Evolutionary conservation across 2,329 filamentous ascomycete species (phyloP), one percentile per base, ranked within the genome.

Genomic region (Ophiostoma sp.): DNA sequence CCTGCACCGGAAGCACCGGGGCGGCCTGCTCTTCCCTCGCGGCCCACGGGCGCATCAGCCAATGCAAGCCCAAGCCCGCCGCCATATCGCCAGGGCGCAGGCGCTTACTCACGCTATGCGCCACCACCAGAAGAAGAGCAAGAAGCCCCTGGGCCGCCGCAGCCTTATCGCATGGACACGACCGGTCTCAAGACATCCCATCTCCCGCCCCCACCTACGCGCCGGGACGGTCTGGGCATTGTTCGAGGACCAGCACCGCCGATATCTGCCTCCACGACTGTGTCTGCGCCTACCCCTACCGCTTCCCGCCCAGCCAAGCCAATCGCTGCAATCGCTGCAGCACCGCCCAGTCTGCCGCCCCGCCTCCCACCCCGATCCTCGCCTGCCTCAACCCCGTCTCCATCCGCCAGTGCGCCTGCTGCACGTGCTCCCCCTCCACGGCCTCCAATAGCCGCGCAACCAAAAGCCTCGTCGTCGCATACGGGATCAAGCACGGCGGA

Each of bases 171-270:
- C 60, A 81, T 83, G 60, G 84, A 94, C 77, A 91, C 89, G 0
- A 92, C 90, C 1, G 91, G 91, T 1, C 79, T 94, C 31, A 84
- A 85, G 41, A 92, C 90, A 0, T 81, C 86, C 36, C 82, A 89
- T 76, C 83, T 94, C 4, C 91, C 92, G 1, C 87, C 87, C 31
- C 92, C 92, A 3, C 92, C 92, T 0, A 80, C 82, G 5, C 84
- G 89, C 48, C 79, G 79, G 72, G 81, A 81, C 72, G 81, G 79
- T 31, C 77, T 79, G 0, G 79, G 79, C 67, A 76, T 77, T 75
- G 74, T 74, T 76, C 69, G 77, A 75, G 74, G 75, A 76, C 52
- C 52, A 13, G 69, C 68, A 72, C 75, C 72, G 69, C 69, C 69
- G 72, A 75, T 72, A 70, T 17, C 44, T 48, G 44, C 44, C 5